These are phyloP conservation scores for Cocos nucifera DNA, from an alignment of 176 grass and related monocot species.

Conservation along the genomic window DNA sequence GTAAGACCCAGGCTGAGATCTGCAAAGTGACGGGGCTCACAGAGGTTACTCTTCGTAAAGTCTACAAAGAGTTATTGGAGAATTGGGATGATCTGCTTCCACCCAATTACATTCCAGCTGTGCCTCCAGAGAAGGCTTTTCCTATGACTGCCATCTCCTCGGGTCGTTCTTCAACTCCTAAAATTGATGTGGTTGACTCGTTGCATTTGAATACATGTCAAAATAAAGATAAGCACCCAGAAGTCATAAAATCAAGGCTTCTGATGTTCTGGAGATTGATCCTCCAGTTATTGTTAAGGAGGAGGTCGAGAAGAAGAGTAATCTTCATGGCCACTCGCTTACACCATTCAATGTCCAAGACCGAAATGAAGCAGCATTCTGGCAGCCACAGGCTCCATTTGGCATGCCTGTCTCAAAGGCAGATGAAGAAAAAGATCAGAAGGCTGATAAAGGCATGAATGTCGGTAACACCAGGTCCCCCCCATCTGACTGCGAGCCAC, in stretches of 20 bases:
- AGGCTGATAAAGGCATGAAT: slow-evolving; percentile 41
- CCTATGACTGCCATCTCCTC: slow-evolving; percentile 74
- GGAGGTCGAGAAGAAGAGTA: slow-evolving; percentile 50
- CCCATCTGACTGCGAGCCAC: slow-evolving; percentile 30
- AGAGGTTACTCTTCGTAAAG: slow-evolving; percentile 94
- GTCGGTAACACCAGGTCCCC: slow-evolving; percentile 38
- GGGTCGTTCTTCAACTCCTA: slow-evolving; percentile 43
- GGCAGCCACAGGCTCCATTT: slow-evolving; percentile 30
- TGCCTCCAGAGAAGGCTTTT: slow-evolving; percentile 83
- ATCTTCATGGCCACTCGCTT: slow-evolving; percentile 20
- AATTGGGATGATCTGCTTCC: slow-evolving; percentile 93
- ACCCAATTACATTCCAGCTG: slow-evolving; percentile 79
- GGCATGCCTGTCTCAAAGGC: slow-evolving; percentile 19
- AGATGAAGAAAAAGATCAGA: slow-evolving; percentile 34
- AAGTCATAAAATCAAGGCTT: slow-evolving; percentile 37
- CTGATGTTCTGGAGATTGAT: slow-evolving; percentile 46
- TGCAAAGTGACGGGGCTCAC: slow-evolving; percentile 93
- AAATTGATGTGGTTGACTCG: slow-evolving; percentile 31
- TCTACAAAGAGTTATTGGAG: slow-evolving; percentile 97
- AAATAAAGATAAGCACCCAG: slow-evolving; percentile 52
- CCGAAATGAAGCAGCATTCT: slow-evolving; percentile 32
- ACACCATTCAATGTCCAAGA: slow-evolving; percentile 32
- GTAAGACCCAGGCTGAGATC: slow-evolving; percentile 96
- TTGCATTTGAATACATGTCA: slow-evolving; percentile 20
- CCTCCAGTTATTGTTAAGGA: slow-evolving; percentile 53